phyloP scores from a whole-genome alignment of 225 moss, liverwort and hornwort genomes.

The Thuidium tamariscinum region DNA sequence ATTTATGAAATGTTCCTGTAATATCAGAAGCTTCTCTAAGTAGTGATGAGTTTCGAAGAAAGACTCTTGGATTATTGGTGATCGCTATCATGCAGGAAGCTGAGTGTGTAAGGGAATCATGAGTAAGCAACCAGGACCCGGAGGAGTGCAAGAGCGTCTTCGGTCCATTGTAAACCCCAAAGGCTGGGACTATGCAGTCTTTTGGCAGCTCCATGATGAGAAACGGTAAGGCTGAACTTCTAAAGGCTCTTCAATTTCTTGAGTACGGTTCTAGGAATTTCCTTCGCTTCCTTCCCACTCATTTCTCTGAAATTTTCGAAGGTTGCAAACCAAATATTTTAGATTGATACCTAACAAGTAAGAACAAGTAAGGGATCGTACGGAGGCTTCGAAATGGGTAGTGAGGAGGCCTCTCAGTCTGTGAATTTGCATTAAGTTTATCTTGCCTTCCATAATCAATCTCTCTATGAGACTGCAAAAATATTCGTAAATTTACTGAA shows the following conservation, averaged over 20 bases:
- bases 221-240: slow-evolving; percentile 11
- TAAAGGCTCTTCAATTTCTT: neutral
- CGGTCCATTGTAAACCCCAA: slow-evolving; percentile 54
- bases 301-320: neutral
- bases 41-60: neutral
- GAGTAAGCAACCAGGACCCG: slow-evolving; percentile 23
- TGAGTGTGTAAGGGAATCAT: neutral
- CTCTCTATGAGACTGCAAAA: neutral
- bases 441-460: neutral
- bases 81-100: slow-evolving; percentile 1
- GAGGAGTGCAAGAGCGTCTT: slow-evolving; percentile 41
- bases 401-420: neutral
- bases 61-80: neutral
- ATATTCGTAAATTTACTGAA: neutral
- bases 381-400: neutral
- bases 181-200: slow-evolving; percentile 60
- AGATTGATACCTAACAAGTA: neutral
- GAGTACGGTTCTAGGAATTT: neutral
- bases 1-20: neutral
- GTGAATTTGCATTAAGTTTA: neutral
- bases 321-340: neutral
- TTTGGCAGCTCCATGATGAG: slow-evolving; percentile 45
- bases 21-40: neutral
- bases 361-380: neutral
- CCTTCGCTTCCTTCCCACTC: neutral